Evolutionary conservation across 2,329 filamentous ascomycete genomes (phyloP).

Genomic region (Aspergillus brasiliensis): DNA sequence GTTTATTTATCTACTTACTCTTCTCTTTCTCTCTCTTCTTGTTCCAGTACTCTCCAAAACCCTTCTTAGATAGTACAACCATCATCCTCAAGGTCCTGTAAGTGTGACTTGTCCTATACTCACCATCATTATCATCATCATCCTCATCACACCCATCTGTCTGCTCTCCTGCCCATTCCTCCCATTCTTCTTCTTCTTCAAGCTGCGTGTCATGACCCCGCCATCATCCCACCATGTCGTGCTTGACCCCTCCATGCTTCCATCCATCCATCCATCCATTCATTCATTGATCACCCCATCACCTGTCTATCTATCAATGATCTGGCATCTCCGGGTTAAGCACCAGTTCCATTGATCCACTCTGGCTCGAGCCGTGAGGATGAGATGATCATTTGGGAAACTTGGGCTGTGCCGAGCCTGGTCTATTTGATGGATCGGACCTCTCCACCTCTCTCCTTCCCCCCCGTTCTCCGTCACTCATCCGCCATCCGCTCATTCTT

Average conservation of each 20-base stretch:
- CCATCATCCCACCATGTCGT: slow-evolving; percentile 18
- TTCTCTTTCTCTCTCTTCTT: slow-evolving; percentile 12
- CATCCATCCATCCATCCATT: slow-evolving; percentile 4
- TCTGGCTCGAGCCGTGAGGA: neutral
- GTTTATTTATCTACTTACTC: slow-evolving; percentile 8
- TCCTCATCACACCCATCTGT: neutral
- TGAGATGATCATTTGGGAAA: neutral
- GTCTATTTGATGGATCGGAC: slow-evolving; percentile 23
- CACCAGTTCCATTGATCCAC: slow-evolving; percentile 1
- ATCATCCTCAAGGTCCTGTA: neutral
- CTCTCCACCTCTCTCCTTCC: slow-evolving; percentile 19
- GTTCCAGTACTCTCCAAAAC: slow-evolving; percentile 7
- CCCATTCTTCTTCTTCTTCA: neutral
- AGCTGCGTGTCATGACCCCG: slow-evolving; percentile 18
- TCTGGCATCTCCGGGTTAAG: neutral
- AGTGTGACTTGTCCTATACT: neutral
- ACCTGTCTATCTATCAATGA: neutral
- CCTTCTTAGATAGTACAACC: neutral
- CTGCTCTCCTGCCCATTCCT: neutral
- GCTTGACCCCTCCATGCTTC: slow-evolving; percentile 7
- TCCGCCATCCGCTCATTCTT: slow-evolving; percentile 26
- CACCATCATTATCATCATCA: no score
- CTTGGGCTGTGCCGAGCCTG: slow-evolving; percentile 5
- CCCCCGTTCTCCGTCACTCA: slow-evolving; percentile 20
- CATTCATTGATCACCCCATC: neutral